Evolutionary conservation across 805 yeast species (phyloP).

Genomic region (Isabelozyma gotoi): DNA sequence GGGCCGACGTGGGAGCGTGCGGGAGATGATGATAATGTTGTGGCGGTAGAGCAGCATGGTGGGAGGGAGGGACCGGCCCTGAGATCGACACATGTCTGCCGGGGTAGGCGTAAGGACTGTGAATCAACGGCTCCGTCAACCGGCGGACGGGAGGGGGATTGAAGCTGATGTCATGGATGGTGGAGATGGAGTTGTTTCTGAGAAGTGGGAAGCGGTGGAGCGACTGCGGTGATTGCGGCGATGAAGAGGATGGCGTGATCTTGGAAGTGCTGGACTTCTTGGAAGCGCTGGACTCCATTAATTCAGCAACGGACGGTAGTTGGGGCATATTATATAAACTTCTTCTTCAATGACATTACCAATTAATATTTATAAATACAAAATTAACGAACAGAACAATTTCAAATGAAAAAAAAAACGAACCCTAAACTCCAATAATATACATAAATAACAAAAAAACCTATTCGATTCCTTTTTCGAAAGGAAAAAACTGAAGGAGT

Average conservation of each 20-base stretch:
- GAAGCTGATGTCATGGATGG: neutral
- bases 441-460: neutral
- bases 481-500: neutral
- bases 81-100: conserved; percentile 3
- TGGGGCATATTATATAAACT: conserved; percentile 8
- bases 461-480: neutral
- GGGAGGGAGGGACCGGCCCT: neutral
- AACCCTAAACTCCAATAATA: neutral
- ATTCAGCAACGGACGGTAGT: conserved; percentile 25
- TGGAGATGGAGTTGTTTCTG: neutral
- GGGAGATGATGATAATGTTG: conserved; percentile 2
- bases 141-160: conserved; percentile 13
- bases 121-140: conserved; percentile 12
- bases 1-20: neutral
- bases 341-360: neutral
- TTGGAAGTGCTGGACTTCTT: neutral
- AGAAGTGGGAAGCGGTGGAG: neutral
- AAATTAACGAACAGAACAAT: neutral
- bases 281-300: conserved; percentile 10
- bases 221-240: conserved; percentile 6
- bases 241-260: conserved; percentile 6
- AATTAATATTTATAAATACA: too few relatives aligned
- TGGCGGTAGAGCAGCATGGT: too few relatives aligned
- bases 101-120: conserved; percentile 1
- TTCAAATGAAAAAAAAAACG: neutral